Percentiles rank a stretch among this genome's conserved stretches.
Conservation (phyloP, 352 stramenopile species). For the Stephanocyclus meneghinianus region DNA sequence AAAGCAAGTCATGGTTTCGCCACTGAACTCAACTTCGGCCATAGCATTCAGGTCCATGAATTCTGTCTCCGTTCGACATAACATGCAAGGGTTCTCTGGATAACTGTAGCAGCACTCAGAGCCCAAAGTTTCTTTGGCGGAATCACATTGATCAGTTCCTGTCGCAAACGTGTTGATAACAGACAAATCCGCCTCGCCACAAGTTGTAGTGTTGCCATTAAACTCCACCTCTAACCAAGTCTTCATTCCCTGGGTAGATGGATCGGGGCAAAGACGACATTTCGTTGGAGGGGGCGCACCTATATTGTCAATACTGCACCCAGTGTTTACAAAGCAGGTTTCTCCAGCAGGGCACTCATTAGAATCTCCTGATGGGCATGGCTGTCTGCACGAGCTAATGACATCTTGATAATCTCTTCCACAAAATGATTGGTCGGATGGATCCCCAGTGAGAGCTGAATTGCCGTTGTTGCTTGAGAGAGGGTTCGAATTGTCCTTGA, state of each 20-base stretch:
- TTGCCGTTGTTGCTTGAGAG: constrained; percentile 61
- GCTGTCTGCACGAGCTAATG: constrained; percentile 50
- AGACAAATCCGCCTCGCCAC: constrained; percentile 52
- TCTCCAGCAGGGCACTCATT: constrained; percentile 45
- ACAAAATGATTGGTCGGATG: constrained; percentile 58
- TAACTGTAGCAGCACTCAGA: constrained; percentile 56
- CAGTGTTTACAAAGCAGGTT: constrained; percentile 56
- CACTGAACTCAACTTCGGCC: constrained; percentile 46
- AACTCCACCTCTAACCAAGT: constrained; percentile 57
- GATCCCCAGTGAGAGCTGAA: constrained; percentile 37
- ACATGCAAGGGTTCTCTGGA: constrained; percentile 59
- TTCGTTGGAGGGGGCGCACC: constrained; percentile 53
- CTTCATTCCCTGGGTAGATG: constrained; percentile 60
- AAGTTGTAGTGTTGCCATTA: constrained; percentile 49
- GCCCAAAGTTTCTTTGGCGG: constrained; percentile 46
- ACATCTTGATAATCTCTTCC: constrained; percentile 56
- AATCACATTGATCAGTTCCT: constrained; percentile 49
- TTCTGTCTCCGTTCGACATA: constrained; percentile 59
- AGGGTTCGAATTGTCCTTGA: constrained; percentile 58
- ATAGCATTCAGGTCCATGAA: constrained; percentile 59
- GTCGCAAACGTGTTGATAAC: constrained; percentile 47
- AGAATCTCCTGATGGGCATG: constrained; percentile 46
- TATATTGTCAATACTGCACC: constrained; percentile 60
- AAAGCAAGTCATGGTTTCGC: constrained; percentile 51
- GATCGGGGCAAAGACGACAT: constrained; percentile 57